These are phyloP conservation scores for Phytophthora ramorum DNA, from an alignment of 352 stramenopile genomes.

Conservation along the genomic window DNA sequence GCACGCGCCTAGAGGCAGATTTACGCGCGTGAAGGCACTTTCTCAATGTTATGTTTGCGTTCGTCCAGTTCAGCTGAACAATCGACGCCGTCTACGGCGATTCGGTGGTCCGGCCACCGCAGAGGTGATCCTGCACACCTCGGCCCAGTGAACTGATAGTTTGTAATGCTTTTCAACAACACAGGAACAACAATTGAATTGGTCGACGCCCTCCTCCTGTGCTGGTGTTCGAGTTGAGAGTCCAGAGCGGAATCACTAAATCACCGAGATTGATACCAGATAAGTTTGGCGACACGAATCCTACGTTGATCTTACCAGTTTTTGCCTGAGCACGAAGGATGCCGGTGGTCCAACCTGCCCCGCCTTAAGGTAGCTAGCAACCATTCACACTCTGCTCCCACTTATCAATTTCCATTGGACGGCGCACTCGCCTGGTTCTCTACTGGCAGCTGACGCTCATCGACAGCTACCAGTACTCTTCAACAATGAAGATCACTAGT, in stretches of 20 bases:
- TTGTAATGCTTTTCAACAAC: not conserved
- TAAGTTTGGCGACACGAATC: conserved; percentile 1
- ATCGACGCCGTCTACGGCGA: not conserved
- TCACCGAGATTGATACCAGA: conserved; percentile 5
- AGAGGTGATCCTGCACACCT: not conserved
- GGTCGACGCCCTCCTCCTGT: not conserved
- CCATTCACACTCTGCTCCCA: not conserved
- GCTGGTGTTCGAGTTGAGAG: not conserved
- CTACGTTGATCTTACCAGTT: not conserved
- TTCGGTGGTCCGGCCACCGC: not conserved
- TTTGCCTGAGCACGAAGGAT: not conserved
- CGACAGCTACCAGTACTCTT: conserved; percentile 10
- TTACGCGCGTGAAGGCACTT: not conserved
- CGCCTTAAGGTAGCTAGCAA: not conserved
- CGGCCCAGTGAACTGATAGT: not conserved
- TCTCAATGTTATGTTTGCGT: not conserved
- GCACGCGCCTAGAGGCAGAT: not conserved
- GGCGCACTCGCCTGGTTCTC: conserved; percentile 1
- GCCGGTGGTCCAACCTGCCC: not conserved
- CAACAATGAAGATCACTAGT: conserved; percentile 21
- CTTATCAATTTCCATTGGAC: conserved; percentile 16
- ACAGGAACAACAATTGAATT: not conserved
- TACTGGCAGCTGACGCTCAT: conserved; percentile 12
- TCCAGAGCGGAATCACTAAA: conserved; percentile 7
- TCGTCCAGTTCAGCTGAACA: not conserved